Base-by-base conservation (phyloP, 306 rosid genomes). In the Macrotyloma uniflorum region DNA sequence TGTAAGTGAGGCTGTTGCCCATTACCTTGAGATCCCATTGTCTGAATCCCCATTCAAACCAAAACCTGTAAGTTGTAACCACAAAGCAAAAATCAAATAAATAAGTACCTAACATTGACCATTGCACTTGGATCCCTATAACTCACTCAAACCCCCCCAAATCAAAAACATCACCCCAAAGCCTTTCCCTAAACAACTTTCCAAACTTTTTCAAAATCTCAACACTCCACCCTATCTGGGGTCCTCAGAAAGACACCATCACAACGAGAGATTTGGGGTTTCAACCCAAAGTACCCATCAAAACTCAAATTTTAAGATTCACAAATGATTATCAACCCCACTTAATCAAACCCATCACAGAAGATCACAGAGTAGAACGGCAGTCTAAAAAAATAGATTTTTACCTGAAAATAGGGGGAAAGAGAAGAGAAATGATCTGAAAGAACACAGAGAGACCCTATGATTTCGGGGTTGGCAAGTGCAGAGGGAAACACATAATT, bases 1-100 rank as follows among this genome's bases (percentile, higher is more conserved):
- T 71, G 76, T 71, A 71, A 51, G 33, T 71, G 76, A 71, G 76
- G 51, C 65, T 51, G 65, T 13, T 51, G 64, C 33, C 76, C 76
- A 51, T 12, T 71, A 51, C 76, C 65, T 51, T 51, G 76, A 51
- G 65, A 71, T 18, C 64, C 76, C 76, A 71, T 33, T 35, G 64
- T 71, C 20, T 51, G 76, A 71, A 71, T 51, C 64, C 76, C 76
- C 76, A 71, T 71, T 51, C 64, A 71, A 51, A 20, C 64, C 49
- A 51, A 71, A 71, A 51, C 64, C 76, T 70, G 75, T 11, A 67
- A 22, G 55, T 67, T 23, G 12, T 6, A 42, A 23, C 22, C 53
- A 46, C 42, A 43, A 24, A 24, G 22, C 38, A 26, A 15, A 24
- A 68, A 68, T 26, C 40, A 45, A 68, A 45, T 68, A 61, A 24